Base-by-base conservation (phyloP, 176 grass and related monocot genomes). In the Rhynchospora pubera region DNA sequence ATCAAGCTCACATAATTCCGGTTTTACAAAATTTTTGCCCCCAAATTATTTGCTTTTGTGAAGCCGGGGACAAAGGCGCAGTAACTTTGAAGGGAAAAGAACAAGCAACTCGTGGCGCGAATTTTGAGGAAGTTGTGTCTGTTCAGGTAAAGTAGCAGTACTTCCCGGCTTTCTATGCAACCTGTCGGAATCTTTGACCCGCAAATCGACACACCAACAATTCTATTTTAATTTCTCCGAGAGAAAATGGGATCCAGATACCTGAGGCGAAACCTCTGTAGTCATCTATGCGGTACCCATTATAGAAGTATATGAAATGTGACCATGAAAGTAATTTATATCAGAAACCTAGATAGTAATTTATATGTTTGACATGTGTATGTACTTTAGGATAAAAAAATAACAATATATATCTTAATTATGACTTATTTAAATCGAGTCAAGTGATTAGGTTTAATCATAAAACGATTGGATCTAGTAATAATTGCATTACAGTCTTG, bases 161-260 rank as follows among this genome's bases (percentile, higher is more conserved):
- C 45, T 51, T 26, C 16, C 4, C 70, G 70, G 46, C 70, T 74
- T 74, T 74, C 9, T 5, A 74, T 1, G n/a, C 39, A 46, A 45
- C 34, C 34, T 70, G 66, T 46, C 66, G 21, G 70, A 74, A 74
- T 74, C 70, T 52, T 74, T 74, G 44, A 51, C 70, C 45, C 46
- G 46, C 1, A 74, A 51, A 50, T 73, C 45, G 18, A 73, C 65
- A 19, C 2, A 23, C 10, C 21, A 23, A 15, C 4, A 74, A 24
- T 74, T 69, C 1, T 65, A 5, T 13, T 65, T 65, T 65, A 65
- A 9, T 62, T 62, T 62, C 24, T 1, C 9, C 0, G 21, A 10
- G 56, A n/a, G 1, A 6, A 58, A 13, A 7, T n/a, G 34, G 2
- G 34, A 39, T 39, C 34, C 0, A 5, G 24, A 8, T 64, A 12